Evolutionary conservation across 352 stramenopile species (phyloP).

Genomic region (Pythium angustatum): DNA sequence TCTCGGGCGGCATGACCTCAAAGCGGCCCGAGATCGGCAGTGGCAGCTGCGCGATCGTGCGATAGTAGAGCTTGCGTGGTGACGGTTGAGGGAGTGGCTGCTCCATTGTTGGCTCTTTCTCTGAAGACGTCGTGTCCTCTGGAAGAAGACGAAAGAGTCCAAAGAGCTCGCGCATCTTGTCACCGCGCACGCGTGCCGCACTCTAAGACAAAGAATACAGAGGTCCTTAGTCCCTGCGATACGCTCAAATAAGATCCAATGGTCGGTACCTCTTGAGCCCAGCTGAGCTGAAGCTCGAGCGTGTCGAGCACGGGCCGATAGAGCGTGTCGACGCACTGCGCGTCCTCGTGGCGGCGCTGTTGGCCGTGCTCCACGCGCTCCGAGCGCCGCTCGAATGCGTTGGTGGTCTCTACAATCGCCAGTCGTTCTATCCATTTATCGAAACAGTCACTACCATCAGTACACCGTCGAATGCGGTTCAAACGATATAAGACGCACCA

Average conservation of each 20-base stretch:
- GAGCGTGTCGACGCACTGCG: constrained; percentile 34
- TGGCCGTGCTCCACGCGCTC: constrained; percentile 45
- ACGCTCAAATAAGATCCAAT: neutral
- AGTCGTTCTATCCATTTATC: constrained; percentile 46
- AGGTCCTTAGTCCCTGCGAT: neutral
- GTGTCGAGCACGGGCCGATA: constrained; percentile 58
- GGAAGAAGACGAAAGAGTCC: constrained; percentile 47
- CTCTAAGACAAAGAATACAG: constrained; percentile 46
- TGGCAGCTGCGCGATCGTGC: constrained; percentile 67
- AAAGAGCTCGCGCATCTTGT: constrained; percentile 74
- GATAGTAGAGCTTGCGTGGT: constrained; percentile 39
- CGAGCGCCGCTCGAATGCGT: constrained; percentile 48
- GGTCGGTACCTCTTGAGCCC: constrained; percentile 39
- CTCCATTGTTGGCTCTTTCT: constrained; percentile 9
- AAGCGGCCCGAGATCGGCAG: constrained; percentile 73
- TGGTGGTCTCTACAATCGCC: constrained; percentile 53
- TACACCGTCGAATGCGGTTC: neutral
- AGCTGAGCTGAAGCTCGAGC: constrained; percentile 70
- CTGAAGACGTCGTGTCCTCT: neutral
- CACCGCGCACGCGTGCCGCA: constrained; percentile 58
- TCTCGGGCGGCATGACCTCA: constrained; percentile 69
- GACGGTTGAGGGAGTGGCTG: constrained; percentile 15
- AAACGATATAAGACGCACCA: constrained; percentile 24
- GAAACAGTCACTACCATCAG: neutral
- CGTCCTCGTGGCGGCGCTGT: constrained; percentile 40